Base-by-base conservation (phyloP, 495 filamentous ascomycete genomes). In the Collariella sp. region DNA sequence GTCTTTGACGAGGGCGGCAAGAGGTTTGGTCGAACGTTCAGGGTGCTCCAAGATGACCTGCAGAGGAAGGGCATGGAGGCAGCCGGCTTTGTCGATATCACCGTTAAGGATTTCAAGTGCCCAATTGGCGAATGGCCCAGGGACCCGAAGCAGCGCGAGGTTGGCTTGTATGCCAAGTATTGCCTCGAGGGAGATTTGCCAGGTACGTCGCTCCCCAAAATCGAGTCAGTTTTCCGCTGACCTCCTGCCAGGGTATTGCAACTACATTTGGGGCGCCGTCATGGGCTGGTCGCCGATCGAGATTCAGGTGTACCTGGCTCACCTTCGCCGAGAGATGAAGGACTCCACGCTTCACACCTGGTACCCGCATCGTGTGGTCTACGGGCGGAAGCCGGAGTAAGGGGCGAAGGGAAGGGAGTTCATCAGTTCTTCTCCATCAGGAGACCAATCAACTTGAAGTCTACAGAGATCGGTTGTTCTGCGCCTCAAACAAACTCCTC, bases 71-170 rank as follows among this genome's bases (percentile, higher is more conserved):
- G 69, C 54, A 67, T 82, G 53, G 69, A 75, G 31, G 75, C 75
- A 5, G 77, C 72, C 16, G 80, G 81, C 0, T 85, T 83, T 59
- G 62, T 73, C n/a, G 77, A 83, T 48, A 73, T 83, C 18, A 58
- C 55, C 9, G 74, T 80, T 22, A 69, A 29, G 58, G 61, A 52
- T n/a, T 77, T 75, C 55, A 81, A 81, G 60, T 67, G 79, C 29
- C 84, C 84, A 3, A 66, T 72, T 9, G 83, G 82, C 29, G 67
- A 75, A 7, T 84, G 81, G 82, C 73, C 83, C 0, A 70, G 71
- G 44, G 78, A 87, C 56, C 68, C 67, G 15, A 71, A 68, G 15
- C 46, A 78, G 36, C 79, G 74, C 46, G 65, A 71, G 33, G 31
- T 46, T 16, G 83, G 83, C 26, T 43, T 65, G 24, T 73, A 20